Percentiles rank a stretch among this genome's conserved stretches.
Conservation (phyloP, 2,329 filamentous ascomycete species). For the Aureobasidium sp. region DNA sequence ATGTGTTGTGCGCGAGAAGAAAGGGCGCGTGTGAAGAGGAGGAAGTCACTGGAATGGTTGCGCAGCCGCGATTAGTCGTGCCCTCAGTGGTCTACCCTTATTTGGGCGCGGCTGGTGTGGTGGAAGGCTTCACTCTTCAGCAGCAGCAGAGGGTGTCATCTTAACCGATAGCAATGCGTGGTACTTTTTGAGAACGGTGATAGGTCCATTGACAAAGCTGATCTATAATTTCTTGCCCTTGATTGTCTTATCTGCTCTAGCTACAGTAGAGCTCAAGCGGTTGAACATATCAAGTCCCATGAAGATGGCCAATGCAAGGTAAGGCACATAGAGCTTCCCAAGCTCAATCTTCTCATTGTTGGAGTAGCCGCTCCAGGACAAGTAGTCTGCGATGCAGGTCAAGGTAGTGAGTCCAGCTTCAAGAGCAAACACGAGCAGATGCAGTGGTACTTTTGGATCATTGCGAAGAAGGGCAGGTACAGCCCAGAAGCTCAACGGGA, state of each 20-base stretch:
- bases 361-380: slow-evolving; percentile 47
- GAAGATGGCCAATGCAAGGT: slow-evolving; percentile 48
- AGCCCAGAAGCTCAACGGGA: slow-evolving; percentile 55
- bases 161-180: background rate
- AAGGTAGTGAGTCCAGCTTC: slow-evolving; percentile 56
- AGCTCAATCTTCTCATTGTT: slow-evolving; percentile 43
- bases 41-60: background rate
- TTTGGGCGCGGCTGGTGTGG: too few species aligned
- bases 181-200: background rate
- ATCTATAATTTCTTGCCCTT: background rate
- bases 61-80: slow-evolving; percentile 7
- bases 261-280: slow-evolving; percentile 22
- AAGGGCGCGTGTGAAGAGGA: background rate
- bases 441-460: slow-evolving; percentile 51
- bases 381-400: slow-evolving; percentile 56
- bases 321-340: slow-evolving; percentile 50
- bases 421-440: slow-evolving; percentile 53
- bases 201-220: background rate
- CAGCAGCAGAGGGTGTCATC: background rate
- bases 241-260: background rate
- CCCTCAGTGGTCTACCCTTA: background rate
- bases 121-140: background rate
- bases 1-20: background rate
- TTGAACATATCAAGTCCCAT: slow-evolving; percentile 39
- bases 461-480: slow-evolving; percentile 48